phyloP scores from a whole-genome alignment of 2,329 filamentous ascomycete genomes.

The Apiospora malaysiana region DNA sequence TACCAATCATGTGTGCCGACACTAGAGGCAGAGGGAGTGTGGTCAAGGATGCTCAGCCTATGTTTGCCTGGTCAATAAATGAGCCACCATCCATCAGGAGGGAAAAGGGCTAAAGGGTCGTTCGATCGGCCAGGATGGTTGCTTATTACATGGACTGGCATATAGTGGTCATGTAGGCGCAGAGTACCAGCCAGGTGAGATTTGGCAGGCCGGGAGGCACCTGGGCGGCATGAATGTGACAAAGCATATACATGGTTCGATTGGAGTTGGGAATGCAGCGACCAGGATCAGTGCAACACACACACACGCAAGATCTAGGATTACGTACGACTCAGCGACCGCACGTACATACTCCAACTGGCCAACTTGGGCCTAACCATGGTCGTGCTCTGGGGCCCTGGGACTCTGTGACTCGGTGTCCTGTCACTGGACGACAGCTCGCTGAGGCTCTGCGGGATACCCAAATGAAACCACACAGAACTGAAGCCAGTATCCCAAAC shows the following conservation, averaged over 20 bases:
- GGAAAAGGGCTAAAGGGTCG: background rate
- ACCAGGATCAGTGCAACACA: constrained; percentile 15
- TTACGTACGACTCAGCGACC: constrained; percentile 10
- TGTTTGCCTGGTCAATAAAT: constrained; percentile 3
- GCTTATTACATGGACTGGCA: background rate
- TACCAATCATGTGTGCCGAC: background rate
- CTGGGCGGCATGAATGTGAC: background rate
- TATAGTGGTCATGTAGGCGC: background rate
- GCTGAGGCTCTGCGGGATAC: constrained; percentile 18
- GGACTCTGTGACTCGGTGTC: no score
- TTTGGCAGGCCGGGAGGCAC: constrained; percentile 3
- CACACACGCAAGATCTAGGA: background rate
- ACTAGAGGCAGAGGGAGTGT: background rate
- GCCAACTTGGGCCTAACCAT: background rate
- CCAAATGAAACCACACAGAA: background rate
- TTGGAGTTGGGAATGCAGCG: background rate
- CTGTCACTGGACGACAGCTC: constrained; percentile 15
- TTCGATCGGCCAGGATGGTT: constrained; percentile 1
- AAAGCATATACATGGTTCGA: constrained; percentile 11
- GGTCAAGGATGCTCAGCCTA: constrained; percentile 9
- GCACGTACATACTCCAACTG: background rate
- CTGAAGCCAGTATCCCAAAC: background rate
- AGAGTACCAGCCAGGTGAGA: background rate
- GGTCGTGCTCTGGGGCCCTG: no score
- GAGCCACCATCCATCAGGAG: constrained; percentile 7